Evolutionary conservation across 1,139 yeast species (phyloP), one percentile per base, ranked within the genome.

Genomic region (Geotrichum candidum): DNA sequence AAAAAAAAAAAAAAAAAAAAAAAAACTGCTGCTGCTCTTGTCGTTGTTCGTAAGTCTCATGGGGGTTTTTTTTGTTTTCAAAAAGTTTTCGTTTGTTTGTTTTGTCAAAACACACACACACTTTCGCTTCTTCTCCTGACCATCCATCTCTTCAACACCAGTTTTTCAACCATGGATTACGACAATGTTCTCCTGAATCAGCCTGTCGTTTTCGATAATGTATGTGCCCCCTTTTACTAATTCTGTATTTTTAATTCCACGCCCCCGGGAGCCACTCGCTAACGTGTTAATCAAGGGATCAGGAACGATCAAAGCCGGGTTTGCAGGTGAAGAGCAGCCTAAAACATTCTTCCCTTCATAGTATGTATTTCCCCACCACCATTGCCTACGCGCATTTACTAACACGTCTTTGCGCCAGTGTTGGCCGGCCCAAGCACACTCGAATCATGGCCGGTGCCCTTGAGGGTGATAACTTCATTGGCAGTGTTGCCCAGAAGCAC

Each of bases 261-360:
- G 25, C 53, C 7, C 11, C 29, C n/a, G 27, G 5, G 27, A 50
- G 29, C 53, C 29, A 3, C 15, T 3, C 7, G 54, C 51, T 51
- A 58, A 61, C 58, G 18, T 35, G 38, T 29, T 25, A 18, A 6
- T 31, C 18, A 54, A 77, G 80, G 98, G 98, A n/a, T 87, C 96
- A 3, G 96, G 96, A 1, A 82, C 83, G 57, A 79, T 91, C 62
- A 88, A 90, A 72, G 91, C 96, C 0, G 98, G 98, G 0, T 89
- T 92, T 75, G 96, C 97, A 1, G 97, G 97, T 22, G 95, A 89
- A 68, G 95, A 90, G 62, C 82, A 79, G 67, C 98, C 98, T 2
- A 82, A 84, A 68, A 74, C 84, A 51, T 81, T 77, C 63, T 77
- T 81, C 27, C 81, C 83, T 10, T 69, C 82, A 25, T 73, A 74